Base-by-base conservation (phyloP, 1,284 basidiomycete species). In the Sporisorium reilianum region DNA sequence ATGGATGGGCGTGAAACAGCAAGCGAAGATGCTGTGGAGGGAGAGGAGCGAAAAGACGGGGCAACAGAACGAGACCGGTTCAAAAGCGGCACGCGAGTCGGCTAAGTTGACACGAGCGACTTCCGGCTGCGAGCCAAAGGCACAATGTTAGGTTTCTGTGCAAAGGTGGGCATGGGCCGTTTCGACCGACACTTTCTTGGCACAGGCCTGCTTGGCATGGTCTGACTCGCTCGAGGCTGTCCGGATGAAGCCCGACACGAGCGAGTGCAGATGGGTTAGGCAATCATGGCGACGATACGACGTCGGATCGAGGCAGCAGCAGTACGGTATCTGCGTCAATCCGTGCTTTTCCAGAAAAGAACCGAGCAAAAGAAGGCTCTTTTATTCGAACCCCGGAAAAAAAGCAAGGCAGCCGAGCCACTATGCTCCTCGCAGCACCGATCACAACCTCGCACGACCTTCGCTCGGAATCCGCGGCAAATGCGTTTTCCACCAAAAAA, bases 91-190 rank as follows among this genome's bases (percentile, higher is more conserved):
- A 20, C n/a, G n/a, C n/a, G n/a, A n/a, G n/a, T n/a, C n/a, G n/a
- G n/a, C n/a, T n/a, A n/a, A n/a, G n/a, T n/a, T n/a, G n/a, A n/a
- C n/a, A n/a, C n/a, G n/a, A n/a, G 45, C 51, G 30, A 36, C 42
- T 64, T 64, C 62, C 62, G 62, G 55, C n/a, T 16, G n/a, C 14
- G 16, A 2, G 11, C 12, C 30, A 28, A 18, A 2, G 5, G 20
- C 16, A n/a, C 1, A 38, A 10, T 49, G 46, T 49, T 49, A 49
- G 46, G 16, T 38, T 18, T n/a, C n/a, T n/a, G n/a, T 18, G 36
- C 14, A 5, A 18, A 2, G 5, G 18, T 2, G 36, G 16, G 36
- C 36, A 38, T 12, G 9, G 36, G 36, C 36, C 36, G 18, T 38
- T 8, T 2, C n/a, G 18, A 4, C 16, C 10, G 11, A 12, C 32